Evolutionary conservation across 805 yeast genomes (phyloP).

Genomic region (Teunomyces kruisii): DNA sequence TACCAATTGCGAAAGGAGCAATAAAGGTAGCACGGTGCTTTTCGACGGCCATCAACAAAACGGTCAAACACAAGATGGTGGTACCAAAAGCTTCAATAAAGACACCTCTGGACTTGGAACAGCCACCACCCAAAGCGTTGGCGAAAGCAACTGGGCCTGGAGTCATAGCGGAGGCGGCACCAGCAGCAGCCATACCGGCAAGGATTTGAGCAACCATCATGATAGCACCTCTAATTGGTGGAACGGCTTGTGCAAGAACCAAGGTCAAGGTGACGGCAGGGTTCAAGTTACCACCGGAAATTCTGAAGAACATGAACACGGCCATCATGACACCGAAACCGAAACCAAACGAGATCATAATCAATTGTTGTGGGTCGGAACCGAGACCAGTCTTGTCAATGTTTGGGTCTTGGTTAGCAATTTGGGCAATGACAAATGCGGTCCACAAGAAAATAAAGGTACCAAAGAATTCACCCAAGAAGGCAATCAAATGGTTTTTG

Average conservation of each 20-base stretch:
- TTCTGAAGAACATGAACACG: conserved; percentile 66
- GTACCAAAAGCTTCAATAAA: conserved; percentile 84
- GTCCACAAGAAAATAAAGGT: conserved; percentile 82
- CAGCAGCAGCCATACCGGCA: conserved; percentile 92
- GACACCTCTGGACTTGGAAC: conserved; percentile 71
- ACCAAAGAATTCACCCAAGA: conserved; percentile 79
- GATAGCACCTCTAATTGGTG: conserved; percentile 67
- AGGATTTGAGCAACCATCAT: conserved; percentile 69
- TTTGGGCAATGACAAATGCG: conserved; percentile 80
- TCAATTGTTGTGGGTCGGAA: conserved; percentile 63
- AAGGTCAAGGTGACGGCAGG: conserved; percentile 83
- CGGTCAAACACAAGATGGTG: conserved; percentile 69
- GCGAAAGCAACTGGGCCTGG: conserved; percentile 76
- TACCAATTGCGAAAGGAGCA: conserved; percentile 84
- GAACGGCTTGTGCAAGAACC: conserved; percentile 68
- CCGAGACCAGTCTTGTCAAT: conserved; percentile 27
- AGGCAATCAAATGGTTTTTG: conserved; percentile 64
- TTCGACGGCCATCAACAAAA: conserved; percentile 81
- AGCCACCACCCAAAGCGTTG: conserved; percentile 69
- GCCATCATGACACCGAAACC: conserved; percentile 82
- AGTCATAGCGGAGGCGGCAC: conserved; percentile 81
- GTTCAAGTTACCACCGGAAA: conserved; percentile 87
- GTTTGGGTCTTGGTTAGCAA: conserved; percentile 62
- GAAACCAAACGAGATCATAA: conserved; percentile 83
- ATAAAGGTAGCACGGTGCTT: conserved; percentile 70